phyloP scores from a whole-genome alignment of 192 early-diverging fungal species.

The Linnemannia exigua region DNA sequence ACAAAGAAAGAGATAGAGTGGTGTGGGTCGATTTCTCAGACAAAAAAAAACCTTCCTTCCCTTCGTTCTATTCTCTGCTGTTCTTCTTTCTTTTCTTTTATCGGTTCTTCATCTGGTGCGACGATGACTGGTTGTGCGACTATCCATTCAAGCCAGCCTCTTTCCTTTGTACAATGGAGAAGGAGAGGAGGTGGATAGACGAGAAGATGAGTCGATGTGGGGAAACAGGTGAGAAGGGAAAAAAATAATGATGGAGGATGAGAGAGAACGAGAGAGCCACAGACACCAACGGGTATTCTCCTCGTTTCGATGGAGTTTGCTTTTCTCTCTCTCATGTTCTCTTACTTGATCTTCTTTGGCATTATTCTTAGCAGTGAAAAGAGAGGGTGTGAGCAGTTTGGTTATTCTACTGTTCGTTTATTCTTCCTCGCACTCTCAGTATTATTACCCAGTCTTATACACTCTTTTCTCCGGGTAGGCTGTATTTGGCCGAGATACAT shows the following conservation, averaged over 20 bases:
- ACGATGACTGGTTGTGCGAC: neutral
- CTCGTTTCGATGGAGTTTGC: neutral
- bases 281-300: neutral
- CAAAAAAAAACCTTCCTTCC: neutral
- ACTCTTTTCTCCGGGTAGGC: conserved; percentile 3
- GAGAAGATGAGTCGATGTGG: neutral
- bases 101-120: neutral
- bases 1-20: neutral
- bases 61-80: neutral
- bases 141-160: neutral
- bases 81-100: conserved; percentile 7
- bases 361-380: neutral
- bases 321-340: neutral
- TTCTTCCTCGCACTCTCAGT: neutral
- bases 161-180: neutral
- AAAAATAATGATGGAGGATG: neutral
- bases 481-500: neutral
- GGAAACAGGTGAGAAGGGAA: neutral
- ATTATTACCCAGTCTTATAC: neutral
- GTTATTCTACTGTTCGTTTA: neutral
- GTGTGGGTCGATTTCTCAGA: neutral
- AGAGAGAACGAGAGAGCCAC: neutral
- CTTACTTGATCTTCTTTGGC: neutral
- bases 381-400: neutral
- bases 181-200: neutral